Conservation (phyloP, 2,329 filamentous ascomycete species). For the Colletotrichum cordylinicola region DNA sequence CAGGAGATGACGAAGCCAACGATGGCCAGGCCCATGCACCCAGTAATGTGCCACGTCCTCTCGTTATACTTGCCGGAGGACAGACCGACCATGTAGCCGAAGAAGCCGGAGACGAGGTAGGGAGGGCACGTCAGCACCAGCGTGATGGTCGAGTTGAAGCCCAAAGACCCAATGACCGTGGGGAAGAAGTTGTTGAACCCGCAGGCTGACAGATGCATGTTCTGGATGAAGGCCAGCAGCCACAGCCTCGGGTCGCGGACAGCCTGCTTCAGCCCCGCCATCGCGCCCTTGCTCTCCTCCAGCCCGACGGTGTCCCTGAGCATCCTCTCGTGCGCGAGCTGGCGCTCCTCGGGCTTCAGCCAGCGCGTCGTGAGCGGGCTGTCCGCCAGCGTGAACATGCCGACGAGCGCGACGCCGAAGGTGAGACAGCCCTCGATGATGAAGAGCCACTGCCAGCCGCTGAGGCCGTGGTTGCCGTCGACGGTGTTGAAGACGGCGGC, state of each 20-base stretch:
- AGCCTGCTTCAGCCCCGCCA: constrained; percentile 29
- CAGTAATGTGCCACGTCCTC: constrained; percentile 44
- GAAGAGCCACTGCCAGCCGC: constrained; percentile 39
- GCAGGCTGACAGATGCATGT: constrained; percentile 31
- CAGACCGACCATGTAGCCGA: constrained; percentile 45
- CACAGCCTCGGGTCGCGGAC: constrained; percentile 32
- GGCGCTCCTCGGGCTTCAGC: constrained; percentile 40
- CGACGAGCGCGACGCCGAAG: constrained; percentile 32
- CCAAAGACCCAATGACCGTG: constrained; percentile 36
- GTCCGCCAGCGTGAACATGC: constrained; percentile 39
- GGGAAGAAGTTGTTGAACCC: constrained; percentile 33
- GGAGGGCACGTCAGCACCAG: constrained; percentile 53
- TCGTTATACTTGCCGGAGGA: constrained; percentile 49
- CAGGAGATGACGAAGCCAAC: constrained; percentile 42
- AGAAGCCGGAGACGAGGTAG: constrained; percentile 48
- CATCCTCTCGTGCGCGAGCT: constrained; percentile 48
- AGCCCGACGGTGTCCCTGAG: constrained; percentile 30
- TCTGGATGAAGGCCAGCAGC: constrained; percentile 32
- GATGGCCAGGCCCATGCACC: constrained; percentile 41
- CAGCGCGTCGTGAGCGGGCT: constrained; percentile 41
- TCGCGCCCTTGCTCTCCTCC: constrained; percentile 42
- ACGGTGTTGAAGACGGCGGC: constrained; percentile 43
- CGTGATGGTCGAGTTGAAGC: constrained; percentile 41
- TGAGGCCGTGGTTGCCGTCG: constrained; percentile 29
- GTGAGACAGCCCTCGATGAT: constrained; percentile 35